Evolutionary conservation across 2,329 filamentous ascomycete species (phyloP), one percentile per base, ranked within the genome.

Genomic region (Nigrospora sphaerica): DNA sequence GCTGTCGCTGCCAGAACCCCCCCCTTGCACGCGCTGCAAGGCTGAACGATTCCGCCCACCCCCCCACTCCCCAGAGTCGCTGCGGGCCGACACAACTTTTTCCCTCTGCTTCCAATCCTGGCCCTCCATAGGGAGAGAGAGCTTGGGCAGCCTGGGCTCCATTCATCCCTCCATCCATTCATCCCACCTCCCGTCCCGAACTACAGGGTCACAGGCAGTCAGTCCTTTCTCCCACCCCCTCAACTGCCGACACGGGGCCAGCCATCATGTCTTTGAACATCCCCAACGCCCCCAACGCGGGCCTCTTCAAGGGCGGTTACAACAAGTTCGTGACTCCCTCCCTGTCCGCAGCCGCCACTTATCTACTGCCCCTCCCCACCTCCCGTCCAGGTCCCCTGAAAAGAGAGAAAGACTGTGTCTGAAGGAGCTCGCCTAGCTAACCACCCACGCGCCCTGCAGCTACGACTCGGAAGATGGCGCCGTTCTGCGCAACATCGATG

Each of bases 391-490:
- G 18, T 32, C 19, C 49, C 46, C 34, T 46, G 51, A 48, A 23
- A 14, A 39, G n/a, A 39, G n/a, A 28, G 5, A 33, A 38, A 31
- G 13, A 39, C 32, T n/a, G 49, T 6, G 23, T 7, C 6, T 7
- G 23, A 46, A 42, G 45, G 43, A 40, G 35, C 48, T 52, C 45
- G 51, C 39, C 19, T 44, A 55, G 59, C 71, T 71, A 55, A 63
- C 53, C 37, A 28, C 7, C 23, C 23, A 28, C 23, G 23, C 23
- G 7, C 23, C 18, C 3, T 56, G 51, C 63, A 97, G 95, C 79
- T 95, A 98, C 74, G 92, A 97, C 66, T 85, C 92, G 51, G 95
- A 98, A 83, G 93, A 98, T 87, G 93, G 93, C 66, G 95, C 93
- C 57, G 91, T 98, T 57, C 79, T 97, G 55, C 90, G 93, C 64